phyloP scores from a whole-genome alignment of 2,329 filamentous ascomycete genomes.

The Cercospora janseana region DNA sequence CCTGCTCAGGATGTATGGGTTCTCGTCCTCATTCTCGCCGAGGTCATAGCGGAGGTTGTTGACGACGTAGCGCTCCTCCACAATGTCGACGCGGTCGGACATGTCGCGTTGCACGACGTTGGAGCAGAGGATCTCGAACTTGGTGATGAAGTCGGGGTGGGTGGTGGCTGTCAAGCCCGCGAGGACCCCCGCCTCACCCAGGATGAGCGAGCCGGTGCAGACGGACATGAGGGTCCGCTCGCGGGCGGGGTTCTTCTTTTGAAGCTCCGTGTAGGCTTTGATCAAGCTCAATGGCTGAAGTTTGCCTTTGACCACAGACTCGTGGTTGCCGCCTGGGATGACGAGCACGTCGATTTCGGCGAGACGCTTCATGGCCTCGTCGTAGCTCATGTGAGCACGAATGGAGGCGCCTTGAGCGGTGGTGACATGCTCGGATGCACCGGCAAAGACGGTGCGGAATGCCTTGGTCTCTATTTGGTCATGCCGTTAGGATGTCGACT shows the following conservation, averaged over 20 bases:
- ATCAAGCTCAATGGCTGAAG: slow-evolving; percentile 68
- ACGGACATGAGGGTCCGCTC: slow-evolving; percentile 80
- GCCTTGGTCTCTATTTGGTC: slow-evolving; percentile 49
- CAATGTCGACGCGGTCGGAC: slow-evolving; percentile 75
- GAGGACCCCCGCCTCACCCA: slow-evolving; percentile 73
- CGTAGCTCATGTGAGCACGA: slow-evolving; percentile 72
- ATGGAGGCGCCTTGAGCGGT: slow-evolving; percentile 66
- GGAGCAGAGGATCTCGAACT: slow-evolving; percentile 77
- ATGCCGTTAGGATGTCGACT: slow-evolving; percentile 7
- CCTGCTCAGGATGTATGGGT: slow-evolving; percentile 77
- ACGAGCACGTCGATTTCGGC: slow-evolving; percentile 77
- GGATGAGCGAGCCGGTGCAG: slow-evolving; percentile 75
- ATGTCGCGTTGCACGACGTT: slow-evolving; percentile 67
- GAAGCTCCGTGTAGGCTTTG: slow-evolving; percentile 72
- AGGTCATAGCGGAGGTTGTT: slow-evolving; percentile 88
- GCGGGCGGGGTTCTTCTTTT: slow-evolving; percentile 73
- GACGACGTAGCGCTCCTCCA: slow-evolving; percentile 83
- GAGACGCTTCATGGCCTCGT: slow-evolving; percentile 71
- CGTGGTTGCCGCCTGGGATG: slow-evolving; percentile 68
- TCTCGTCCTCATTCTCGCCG: slow-evolving; percentile 73
- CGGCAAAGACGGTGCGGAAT: slow-evolving; percentile 55
- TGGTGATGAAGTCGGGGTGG: slow-evolving; percentile 76
- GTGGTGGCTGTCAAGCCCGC: slow-evolving; percentile 78
- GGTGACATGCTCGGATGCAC: slow-evolving; percentile 47
- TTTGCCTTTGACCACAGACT: slow-evolving; percentile 65